A percentile compares a stretch with the other conserved stretches of the same genome.
These are phyloP conservation scores for Inosperma sp. DNA, from an alignment of 768 basidiomycete species.

Conservation along the genomic window DNA sequence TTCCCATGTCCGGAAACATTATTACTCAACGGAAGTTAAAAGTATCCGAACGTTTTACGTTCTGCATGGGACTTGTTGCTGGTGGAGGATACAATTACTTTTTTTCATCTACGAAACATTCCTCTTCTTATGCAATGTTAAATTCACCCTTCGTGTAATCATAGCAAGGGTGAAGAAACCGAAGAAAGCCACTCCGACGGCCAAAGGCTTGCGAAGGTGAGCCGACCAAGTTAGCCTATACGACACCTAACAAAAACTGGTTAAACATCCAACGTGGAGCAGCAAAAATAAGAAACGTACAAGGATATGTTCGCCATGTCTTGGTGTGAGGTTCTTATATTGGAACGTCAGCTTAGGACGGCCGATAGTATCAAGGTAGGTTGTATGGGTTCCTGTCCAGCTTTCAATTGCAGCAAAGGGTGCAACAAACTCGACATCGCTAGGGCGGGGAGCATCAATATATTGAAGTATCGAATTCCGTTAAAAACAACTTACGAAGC, in stretches of 20 bases:
- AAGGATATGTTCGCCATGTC: slow-evolving; percentile 75
- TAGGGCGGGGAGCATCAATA: slow-evolving; percentile 31
- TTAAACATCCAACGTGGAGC: not conserved
- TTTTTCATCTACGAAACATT: slow-evolving; percentile 17
- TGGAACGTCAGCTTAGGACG: slow-evolving; percentile 72
- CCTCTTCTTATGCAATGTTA: slow-evolving; percentile 44
- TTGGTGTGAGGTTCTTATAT: slow-evolving; percentile 73
- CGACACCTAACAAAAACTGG: slow-evolving; percentile 57
- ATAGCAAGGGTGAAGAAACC: slow-evolving; percentile 54
- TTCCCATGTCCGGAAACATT: too few relatives aligned
- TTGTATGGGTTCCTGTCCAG: slow-evolving; percentile 61
- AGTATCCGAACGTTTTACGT: too few relatives aligned
- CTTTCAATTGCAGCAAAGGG: slow-evolving; percentile 75
- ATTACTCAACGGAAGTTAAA: too few relatives aligned
- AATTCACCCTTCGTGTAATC: slow-evolving; percentile 42
- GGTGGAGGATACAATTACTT: too few relatives aligned
- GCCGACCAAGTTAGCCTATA: slow-evolving; percentile 79
- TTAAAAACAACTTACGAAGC: slow-evolving; percentile 63
- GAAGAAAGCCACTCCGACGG: slow-evolving; percentile 68
- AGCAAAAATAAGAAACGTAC: slow-evolving; percentile 45
- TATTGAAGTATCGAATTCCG: slow-evolving; percentile 3
- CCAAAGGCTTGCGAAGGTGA: slow-evolving; percentile 83
- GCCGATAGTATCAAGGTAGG: slow-evolving; percentile 90
- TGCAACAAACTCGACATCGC: slow-evolving; percentile 68
- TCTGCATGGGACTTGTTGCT: too few relatives aligned